A percentile compares a stretch with the other conserved stretches of the same genome.
Conservation (phyloP, 2,329 filamentous ascomycete genomes). For the Phaeoacremonium minimum region DNA sequence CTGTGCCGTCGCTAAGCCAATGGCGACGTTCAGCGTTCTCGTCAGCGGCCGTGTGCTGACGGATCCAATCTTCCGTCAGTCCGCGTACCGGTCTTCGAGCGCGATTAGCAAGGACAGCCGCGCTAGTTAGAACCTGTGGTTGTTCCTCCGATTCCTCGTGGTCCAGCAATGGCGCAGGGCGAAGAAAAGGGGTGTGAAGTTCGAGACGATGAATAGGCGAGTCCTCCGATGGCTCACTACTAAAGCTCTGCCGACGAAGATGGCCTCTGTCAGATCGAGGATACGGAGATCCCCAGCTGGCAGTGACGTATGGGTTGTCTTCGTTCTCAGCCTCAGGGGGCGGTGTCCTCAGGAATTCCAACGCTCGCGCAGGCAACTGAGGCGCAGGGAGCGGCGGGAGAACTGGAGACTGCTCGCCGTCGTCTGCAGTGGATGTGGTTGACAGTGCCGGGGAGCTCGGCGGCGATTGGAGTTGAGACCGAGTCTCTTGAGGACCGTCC, state of each 20-base stretch:
- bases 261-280: constrained; percentile 55
- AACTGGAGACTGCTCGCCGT: constrained; percentile 50
- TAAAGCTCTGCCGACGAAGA: constrained; percentile 46
- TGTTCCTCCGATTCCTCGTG: constrained; percentile 27
- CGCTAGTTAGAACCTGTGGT: constrained; percentile 38
- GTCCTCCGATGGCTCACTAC: constrained; percentile 57
- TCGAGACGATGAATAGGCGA: constrained; percentile 58
- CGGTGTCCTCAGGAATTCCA: constrained; percentile 52
- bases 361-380: constrained; percentile 50
- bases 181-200: constrained; percentile 59
- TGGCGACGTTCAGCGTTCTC: constrained; percentile 66
- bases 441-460: constrained; percentile 56
- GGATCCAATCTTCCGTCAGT: constrained; percentile 82
- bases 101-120: constrained; percentile 60
- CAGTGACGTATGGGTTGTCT: constrained; percentile 55
- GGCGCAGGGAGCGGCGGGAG: constrained; percentile 56
- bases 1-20: constrained; percentile 78
- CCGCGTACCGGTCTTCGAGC: constrained; percentile 55
- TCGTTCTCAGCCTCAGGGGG: constrained; percentile 27
- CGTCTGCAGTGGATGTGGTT: constrained; percentile 57
- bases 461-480: constrained; percentile 27
- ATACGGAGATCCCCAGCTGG: constrained; percentile 92
- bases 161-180: constrained; percentile 47
- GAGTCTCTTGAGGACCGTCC: constrained; percentile 43
- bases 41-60: constrained; percentile 72